Conservation (phyloP, 805 yeast species). For the Lachancea meyersii region DNA sequence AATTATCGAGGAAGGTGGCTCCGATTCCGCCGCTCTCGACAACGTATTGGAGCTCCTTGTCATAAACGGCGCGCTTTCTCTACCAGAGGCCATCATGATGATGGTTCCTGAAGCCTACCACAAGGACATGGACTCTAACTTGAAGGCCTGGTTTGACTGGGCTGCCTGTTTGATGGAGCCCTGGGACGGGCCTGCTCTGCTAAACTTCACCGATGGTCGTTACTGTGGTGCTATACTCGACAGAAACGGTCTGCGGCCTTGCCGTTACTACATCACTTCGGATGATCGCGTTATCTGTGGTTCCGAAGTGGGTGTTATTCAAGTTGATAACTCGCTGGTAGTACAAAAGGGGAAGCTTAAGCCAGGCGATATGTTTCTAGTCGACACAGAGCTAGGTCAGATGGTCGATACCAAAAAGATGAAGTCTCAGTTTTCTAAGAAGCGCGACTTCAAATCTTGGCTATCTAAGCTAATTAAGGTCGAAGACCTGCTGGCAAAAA, state of each 20-base stretch:
- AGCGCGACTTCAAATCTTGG: slow-evolving; percentile 94
- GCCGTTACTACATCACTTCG: slow-evolving; percentile 91
- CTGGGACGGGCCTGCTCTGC: slow-evolving; percentile 98
- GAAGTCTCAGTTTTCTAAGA: slow-evolving; percentile 69
- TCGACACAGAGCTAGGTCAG: slow-evolving; percentile 87
- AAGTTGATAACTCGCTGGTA: slow-evolving; percentile 73
- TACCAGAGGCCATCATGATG: slow-evolving; percentile 96
- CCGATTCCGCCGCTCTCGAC: slow-evolving; percentile 97
- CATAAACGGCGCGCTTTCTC: slow-evolving; percentile 81
- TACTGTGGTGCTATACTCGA: slow-evolving; percentile 98
- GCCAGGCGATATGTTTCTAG: slow-evolving; percentile 94
- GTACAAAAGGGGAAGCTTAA: slow-evolving; percentile 88
- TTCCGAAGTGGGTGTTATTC: slow-evolving; percentile 96
- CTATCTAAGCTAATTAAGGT: slow-evolving; percentile 77
- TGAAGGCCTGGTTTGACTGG: slow-evolving; percentile 96
- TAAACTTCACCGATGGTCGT: slow-evolving; percentile 94
- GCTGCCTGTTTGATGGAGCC: slow-evolving; percentile 99
- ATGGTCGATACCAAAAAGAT: slow-evolving; percentile 90
- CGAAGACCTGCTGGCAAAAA: slow-evolving; percentile 64
- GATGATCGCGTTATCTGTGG: slow-evolving; percentile 97
- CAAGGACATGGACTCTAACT: slow-evolving; percentile 89
- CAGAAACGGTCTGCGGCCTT: slow-evolving; percentile 96
- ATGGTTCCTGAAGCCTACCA: slow-evolving; percentile 99
- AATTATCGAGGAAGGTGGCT: slow-evolving; percentile 96
- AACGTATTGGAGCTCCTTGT: slow-evolving; percentile 89